These are phyloP conservation scores for Gamsiella multidivaricata DNA, from an alignment of 192 early-diverging fungal species.

Conservation along the genomic window DNA sequence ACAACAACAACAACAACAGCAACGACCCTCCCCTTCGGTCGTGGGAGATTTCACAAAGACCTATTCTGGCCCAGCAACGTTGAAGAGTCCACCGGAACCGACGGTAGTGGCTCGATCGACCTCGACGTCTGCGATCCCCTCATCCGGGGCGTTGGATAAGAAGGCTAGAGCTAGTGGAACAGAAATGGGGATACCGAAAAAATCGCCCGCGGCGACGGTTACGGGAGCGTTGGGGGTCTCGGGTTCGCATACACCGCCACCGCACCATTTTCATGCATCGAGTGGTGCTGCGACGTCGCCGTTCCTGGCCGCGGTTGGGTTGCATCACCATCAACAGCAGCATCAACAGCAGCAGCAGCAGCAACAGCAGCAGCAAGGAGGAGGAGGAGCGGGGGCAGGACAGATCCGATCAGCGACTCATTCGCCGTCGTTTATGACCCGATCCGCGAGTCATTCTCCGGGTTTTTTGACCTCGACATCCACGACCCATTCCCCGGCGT, in stretches of 20 bases:
- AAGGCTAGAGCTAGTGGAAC: no score
- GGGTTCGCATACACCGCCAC: no score
- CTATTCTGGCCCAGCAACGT: not conserved
- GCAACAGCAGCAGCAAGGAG: no score
- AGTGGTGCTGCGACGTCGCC: constrained; percentile 29
- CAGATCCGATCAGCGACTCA: constrained; percentile 38
- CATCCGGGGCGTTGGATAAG: not conserved
- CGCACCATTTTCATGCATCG: no score
- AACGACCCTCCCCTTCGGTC: no score
- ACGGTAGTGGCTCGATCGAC: constrained; percentile 10
- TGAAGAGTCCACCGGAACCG: not conserved
- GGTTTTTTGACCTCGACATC: no score
- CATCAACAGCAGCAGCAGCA: no score
- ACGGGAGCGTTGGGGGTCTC: no score
- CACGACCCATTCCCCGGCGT: constrained; percentile 24
- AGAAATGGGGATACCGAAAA: not conserved
- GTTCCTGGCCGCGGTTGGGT: constrained; percentile 7
- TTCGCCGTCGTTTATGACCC: no score
- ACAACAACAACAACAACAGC: constrained; percentile 21
- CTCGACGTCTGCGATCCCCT: constrained; percentile 29
- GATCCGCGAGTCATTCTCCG: constrained; percentile 31
- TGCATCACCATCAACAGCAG: constrained; percentile 3
- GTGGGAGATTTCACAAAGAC: not conserved
- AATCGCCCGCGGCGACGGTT: not conserved
- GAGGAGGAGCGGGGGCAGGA: constrained; percentile 1